Conservation (phyloP, 192 early-diverging fungal genomes). For the Entomortierella parvispora region DNA sequence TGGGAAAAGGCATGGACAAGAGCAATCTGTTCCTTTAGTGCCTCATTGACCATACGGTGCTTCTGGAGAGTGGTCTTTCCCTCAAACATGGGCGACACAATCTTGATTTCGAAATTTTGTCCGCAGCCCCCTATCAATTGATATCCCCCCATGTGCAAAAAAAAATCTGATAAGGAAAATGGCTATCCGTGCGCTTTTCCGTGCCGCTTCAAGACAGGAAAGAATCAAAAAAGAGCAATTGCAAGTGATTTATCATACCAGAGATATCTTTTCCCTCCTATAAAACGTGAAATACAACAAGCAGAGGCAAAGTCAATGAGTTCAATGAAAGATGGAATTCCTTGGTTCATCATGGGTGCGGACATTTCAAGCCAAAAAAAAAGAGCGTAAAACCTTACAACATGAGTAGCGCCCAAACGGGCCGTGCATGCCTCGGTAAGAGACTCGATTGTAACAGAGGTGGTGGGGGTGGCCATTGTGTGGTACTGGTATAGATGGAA, state of each 20-base stretch:
- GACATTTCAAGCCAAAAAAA: background rate
- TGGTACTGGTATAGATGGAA: background rate
- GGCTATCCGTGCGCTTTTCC: too few relatives aligned
- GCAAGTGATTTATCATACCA: slow-evolving; percentile 10
- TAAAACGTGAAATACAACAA: background rate
- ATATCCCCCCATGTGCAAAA: background rate
- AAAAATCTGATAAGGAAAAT: background rate
- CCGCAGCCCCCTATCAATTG: slow-evolving; percentile 84
- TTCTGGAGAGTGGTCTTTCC: slow-evolving; percentile 74
- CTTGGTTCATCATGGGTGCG: too few relatives aligned
- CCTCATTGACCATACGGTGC: slow-evolving; percentile 86
- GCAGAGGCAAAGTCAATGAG: background rate
- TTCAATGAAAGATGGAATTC: too few relatives aligned
- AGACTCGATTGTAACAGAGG: slow-evolving; percentile 48
- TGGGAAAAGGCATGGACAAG: slow-evolving; percentile 87
- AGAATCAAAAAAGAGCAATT: background rate
- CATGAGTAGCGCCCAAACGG: slow-evolving; percentile 34
- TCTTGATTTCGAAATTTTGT: slow-evolving; percentile 80
- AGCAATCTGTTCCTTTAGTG: slow-evolving; percentile 81
- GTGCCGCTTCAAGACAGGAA: too few relatives aligned
- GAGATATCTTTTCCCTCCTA: slow-evolving; percentile 53
- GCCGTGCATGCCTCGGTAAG: slow-evolving; percentile 45
- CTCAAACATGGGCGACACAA: slow-evolving; percentile 79
- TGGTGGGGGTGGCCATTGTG: slow-evolving; percentile 29
- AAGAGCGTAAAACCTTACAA: slow-evolving; percentile 17